Percentiles rank a stretch among this genome's conserved stretches.
Conservation (phyloP, 2,329 filamentous ascomycete genomes). For the Ophiosphaerella narmari region DNA sequence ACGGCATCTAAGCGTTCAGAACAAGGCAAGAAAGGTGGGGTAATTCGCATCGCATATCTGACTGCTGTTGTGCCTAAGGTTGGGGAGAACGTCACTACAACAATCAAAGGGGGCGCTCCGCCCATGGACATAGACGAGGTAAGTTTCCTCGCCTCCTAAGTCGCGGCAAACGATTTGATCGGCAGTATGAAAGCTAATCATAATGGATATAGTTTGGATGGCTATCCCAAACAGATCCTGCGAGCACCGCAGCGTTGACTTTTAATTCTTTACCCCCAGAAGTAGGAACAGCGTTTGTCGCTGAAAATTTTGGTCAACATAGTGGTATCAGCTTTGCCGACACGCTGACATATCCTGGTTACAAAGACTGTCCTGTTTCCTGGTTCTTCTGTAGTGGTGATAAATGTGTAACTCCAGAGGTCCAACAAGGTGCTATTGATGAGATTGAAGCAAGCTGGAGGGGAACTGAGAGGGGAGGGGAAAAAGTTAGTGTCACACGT, state of each 20-base stretch:
- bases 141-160: background rate
- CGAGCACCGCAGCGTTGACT: conserved; percentile 5
- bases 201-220: conserved; percentile 15
- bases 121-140: conserved; percentile 15
- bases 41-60: conserved; percentile 29
- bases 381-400: conserved; percentile 50
- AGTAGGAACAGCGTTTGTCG: conserved; percentile 12
- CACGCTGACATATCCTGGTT: conserved; percentile 47
- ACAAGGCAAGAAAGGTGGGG: conserved; percentile 38
- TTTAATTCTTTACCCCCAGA: conserved; percentile 25
- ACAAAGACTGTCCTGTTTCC: conserved; percentile 48
- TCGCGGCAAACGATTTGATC: background rate
- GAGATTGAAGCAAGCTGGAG: conserved; percentile 40
- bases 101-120: conserved; percentile 3
- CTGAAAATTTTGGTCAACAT: conserved; percentile 32
- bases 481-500: conserved; percentile 47
- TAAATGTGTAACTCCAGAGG: conserved; percentile 30
- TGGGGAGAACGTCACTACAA: conserved; percentile 10
- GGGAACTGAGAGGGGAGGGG: conserved; percentile 32
- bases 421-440: conserved; percentile 42
- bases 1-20: conserved; percentile 27
- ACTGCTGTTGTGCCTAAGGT: conserved; percentile 20
- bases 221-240: conserved; percentile 13
- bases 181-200: too few species aligned
- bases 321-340: conserved; percentile 41